These are phyloP conservation scores for Cucurbita ficifolia DNA, from an alignment of 306 rosid genomes.

Conservation along the genomic window DNA sequence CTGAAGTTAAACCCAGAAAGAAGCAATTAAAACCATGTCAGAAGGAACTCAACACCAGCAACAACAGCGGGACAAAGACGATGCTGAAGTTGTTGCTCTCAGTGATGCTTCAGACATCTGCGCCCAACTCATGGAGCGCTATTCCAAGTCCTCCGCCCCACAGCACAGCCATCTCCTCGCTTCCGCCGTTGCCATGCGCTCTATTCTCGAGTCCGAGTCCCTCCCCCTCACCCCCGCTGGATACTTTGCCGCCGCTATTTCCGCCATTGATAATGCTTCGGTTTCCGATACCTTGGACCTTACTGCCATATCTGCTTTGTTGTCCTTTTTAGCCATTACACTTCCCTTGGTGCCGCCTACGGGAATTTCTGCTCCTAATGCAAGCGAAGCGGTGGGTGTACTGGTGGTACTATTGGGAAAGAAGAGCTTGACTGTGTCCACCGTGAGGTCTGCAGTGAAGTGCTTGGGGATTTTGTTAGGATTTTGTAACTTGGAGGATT, in stretches of 20 bases:
- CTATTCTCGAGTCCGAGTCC: slow-evolving; percentile 49
- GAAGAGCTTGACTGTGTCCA: slow-evolving; percentile 34
- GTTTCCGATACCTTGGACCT: slow-evolving; percentile 29
- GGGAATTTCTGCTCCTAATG: slow-evolving; percentile 25
- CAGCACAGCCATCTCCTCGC: slow-evolving; percentile 88
- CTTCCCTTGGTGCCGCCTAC: slow-evolving; percentile 34
- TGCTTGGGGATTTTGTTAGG: slow-evolving; percentile 64
- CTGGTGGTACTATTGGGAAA: slow-evolving; percentile 26
- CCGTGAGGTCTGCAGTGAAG: slow-evolving; percentile 58
- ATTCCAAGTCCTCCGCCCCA: slow-evolving; percentile 61
- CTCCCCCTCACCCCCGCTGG: slow-evolving; percentile 60
- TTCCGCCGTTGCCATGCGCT: slow-evolving; percentile 64
- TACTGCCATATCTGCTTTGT: slow-evolving; percentile 44
- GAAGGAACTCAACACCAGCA: slow-evolving; percentile 11
- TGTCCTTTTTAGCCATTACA: slow-evolving; percentile 48
- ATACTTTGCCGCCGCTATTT: slow-evolving; percentile 57
- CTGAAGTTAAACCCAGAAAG: neutral
- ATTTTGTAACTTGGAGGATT: slow-evolving; percentile 67
- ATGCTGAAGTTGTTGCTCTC: slow-evolving; percentile 22
- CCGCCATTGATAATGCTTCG: slow-evolving; percentile 29
- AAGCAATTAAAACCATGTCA: slow-evolving; percentile 25
- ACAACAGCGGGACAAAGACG: slow-evolving; percentile 3
- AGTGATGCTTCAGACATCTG: slow-evolving; percentile 48
- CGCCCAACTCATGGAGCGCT: slow-evolving; percentile 83
- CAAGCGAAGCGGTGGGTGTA: slow-evolving; percentile 34